These are phyloP conservation scores for slime mould (Dictyostelium discoideum) DNA, from an alignment of 78 protist genomes.

Conservation along the genomic window DNA sequence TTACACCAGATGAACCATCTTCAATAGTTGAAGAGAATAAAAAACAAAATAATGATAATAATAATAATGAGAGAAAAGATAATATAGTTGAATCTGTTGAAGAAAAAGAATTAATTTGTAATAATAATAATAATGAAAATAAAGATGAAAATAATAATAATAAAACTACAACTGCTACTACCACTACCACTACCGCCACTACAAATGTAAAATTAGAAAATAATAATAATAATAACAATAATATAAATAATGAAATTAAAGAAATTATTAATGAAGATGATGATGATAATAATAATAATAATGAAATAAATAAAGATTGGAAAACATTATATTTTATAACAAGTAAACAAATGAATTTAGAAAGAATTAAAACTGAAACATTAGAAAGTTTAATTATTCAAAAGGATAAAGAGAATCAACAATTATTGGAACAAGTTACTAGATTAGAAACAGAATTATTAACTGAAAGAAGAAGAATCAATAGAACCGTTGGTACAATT, in stretches of 20 bases:
- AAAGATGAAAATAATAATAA: neutral
- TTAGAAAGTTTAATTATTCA: slow-evolving; percentile 32
- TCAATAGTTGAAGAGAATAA: neutral
- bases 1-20: neutral
- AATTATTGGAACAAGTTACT: slow-evolving; percentile 7
- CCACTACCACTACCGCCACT: neutral
- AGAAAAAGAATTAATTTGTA: neutral
- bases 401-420: slow-evolving; percentile 36
- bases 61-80: neutral
- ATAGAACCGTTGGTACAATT: slow-evolving; percentile 48
- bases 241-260: neutral
- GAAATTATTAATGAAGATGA: neutral
- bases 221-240: neutral
- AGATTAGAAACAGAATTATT: slow-evolving; percentile 9
- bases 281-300: neutral
- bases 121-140: neutral
- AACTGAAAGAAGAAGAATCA: slow-evolving; percentile 27
- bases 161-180: neutral
- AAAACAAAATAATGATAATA: neutral
- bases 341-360: slow-evolving; percentile 11
- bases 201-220: neutral
- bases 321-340: slow-evolving; percentile 31
- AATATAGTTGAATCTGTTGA: neutral
- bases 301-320: slow-evolving; percentile 28
- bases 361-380: slow-evolving; percentile 12